A percentile compares a stretch with the other conserved stretches of the same genome.
phyloP scores from a whole-genome alignment of 257 asterid species.

The Gynochthodes officinalis region DNA sequence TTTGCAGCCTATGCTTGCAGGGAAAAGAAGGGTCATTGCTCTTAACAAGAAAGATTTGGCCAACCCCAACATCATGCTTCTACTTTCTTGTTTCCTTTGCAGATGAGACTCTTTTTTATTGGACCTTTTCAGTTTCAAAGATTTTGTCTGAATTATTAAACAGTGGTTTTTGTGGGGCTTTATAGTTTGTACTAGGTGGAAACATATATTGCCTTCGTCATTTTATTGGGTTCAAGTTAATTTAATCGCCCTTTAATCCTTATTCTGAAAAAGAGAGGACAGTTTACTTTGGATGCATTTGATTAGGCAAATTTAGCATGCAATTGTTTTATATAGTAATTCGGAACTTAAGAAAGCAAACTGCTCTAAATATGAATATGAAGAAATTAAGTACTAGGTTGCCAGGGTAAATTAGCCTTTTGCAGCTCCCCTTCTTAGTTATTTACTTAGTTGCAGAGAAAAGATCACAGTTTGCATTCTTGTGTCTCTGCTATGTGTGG shows the following conservation, averaged over 20 bases:
- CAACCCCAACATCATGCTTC: constrained; percentile 80
- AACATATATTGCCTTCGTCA: too few relatives aligned
- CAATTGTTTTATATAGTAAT: too few relatives aligned
- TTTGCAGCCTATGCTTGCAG: constrained; percentile 67
- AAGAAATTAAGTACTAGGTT: neutral
- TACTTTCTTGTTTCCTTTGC: constrained; percentile 22
- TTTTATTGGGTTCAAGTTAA: too few relatives aligned
- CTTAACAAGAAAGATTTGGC: constrained; percentile 95
- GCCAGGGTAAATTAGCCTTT: neutral
- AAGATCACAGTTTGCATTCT: too few relatives aligned
- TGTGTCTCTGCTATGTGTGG: neutral
- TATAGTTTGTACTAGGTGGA: too few relatives aligned
- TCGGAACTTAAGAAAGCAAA: too few relatives aligned
- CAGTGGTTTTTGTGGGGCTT: too few relatives aligned
- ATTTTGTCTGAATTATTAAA: neutral
- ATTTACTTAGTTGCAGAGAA: neutral
- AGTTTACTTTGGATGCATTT: too few relatives aligned
- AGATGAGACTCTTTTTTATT: neutral
- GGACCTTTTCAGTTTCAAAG: neutral
- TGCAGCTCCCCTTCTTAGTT: neutral
- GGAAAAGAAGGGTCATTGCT: constrained; percentile 67
- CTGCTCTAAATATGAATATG: too few relatives aligned
- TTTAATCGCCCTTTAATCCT: too few relatives aligned
- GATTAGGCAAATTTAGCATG: too few relatives aligned
- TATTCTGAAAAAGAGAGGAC: too few relatives aligned